phyloP scores from a whole-genome alignment of 108 stramenopile genomes.

The Aurantiochytrium sp. region DNA sequence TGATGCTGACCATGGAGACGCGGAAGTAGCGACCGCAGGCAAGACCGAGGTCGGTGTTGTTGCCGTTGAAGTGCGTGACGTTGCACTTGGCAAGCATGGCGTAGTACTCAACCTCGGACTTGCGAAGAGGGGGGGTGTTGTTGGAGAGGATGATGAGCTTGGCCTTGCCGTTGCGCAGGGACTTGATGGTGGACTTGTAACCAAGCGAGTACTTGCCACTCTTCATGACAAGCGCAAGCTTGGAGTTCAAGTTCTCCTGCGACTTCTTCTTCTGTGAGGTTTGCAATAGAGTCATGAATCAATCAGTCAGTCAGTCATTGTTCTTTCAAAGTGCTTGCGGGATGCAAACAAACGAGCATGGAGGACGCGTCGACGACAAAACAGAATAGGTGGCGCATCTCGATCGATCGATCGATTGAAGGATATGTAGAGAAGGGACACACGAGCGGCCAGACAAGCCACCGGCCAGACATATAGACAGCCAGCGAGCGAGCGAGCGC shows the following conservation, averaged over 20 bases:
- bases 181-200: slow-evolving; percentile 88
- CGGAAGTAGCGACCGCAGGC: slow-evolving; percentile 96
- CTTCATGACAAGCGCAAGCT: slow-evolving; percentile 98
- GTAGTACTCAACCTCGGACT: slow-evolving; percentile 97
- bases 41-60: slow-evolving; percentile 91
- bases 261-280: slow-evolving; percentile 45
- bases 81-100: slow-evolving; percentile 92
- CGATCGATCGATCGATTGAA: no score
- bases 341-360: no score
- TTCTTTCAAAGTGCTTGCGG: no score
- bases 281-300: not conserved
- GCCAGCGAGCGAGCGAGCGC: no score
- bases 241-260: slow-evolving; percentile 93
- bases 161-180: slow-evolving; percentile 79
- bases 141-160: slow-evolving; percentile 90
- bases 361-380: no score
- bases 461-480: no score
- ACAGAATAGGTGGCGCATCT: no score
- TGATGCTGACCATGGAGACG: slow-evolving; percentile 77
- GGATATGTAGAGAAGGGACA: no score
- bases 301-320: not conserved
- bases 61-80: slow-evolving; percentile 91
- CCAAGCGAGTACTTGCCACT: slow-evolving; percentile 92
- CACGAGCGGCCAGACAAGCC: no score
- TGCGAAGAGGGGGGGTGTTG: slow-evolving; percentile 94